Percentiles rank a stretch among this genome's conserved stretches.
Evolutionary conservation across 805 yeast genomes (phyloP).

Genomic region (Saturnispora besseyi): DNA sequence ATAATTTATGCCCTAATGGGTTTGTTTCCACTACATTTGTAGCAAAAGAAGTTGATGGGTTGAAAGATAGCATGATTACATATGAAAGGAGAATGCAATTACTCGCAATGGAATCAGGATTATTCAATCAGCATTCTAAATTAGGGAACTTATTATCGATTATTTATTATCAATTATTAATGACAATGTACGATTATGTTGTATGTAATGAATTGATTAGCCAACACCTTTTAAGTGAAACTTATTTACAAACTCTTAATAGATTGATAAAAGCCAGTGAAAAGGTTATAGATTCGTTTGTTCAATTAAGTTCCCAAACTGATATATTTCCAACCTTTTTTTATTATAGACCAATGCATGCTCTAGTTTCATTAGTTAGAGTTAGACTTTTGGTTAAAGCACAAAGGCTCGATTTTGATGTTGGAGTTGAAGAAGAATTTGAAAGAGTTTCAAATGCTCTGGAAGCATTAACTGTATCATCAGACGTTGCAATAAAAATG

Average conservation of each 20-base stretch:
- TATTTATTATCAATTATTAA: constrained; percentile 41
- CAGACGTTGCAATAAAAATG: constrained; percentile 29
- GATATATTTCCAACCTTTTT: constrained; percentile 41
- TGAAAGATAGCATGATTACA: constrained; percentile 28
- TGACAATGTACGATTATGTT: constrained; percentile 44
- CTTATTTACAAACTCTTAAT: constrained; percentile 32
- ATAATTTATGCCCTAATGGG: constrained; percentile 29
- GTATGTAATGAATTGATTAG: constrained; percentile 33
- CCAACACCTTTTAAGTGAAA: constrained; percentile 25
- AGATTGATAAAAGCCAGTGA: constrained; percentile 38
- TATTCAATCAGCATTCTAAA: constrained; percentile 27
- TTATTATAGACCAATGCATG: constrained; percentile 46
- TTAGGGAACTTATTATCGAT: constrained; percentile 34
- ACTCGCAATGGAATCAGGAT: constrained; percentile 33
- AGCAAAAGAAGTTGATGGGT: constrained; percentile 6
- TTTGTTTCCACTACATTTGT: constrained; percentile 7
- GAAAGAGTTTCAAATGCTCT: constrained; percentile 23
- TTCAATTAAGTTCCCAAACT: constrained; percentile 32
- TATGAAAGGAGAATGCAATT: constrained; percentile 35
- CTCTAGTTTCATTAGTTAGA: constrained; percentile 39
- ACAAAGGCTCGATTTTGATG: constrained; percentile 28
- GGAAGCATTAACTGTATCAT: constrained; percentile 16
- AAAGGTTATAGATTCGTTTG: constrained; percentile 37
- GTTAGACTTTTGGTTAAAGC: constrained; percentile 38
- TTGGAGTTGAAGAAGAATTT: constrained; percentile 27